A percentile compares a stretch with the other conserved stretches of the same genome.
These are phyloP conservation scores for Tillandsia fasciculata DNA, from an alignment of 176 grass and related monocot species.

Conservation along the genomic window DNA sequence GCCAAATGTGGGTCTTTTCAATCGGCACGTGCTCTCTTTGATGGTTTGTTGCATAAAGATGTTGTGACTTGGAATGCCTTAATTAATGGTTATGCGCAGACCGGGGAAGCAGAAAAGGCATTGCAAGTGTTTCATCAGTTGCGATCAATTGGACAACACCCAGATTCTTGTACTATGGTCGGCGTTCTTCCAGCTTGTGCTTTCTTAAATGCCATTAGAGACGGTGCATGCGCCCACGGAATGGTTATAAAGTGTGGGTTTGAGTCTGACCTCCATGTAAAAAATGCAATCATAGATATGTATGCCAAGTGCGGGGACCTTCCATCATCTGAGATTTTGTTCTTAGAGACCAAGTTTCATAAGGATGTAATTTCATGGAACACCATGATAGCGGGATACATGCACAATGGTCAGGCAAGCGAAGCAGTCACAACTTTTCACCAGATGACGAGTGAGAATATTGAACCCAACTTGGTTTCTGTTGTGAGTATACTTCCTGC, in stretches of 20 bases:
- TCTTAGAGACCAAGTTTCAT: conserved; percentile 18
- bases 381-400: conserved; percentile 37
- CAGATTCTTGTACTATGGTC: conserved; percentile 33
- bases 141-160: not conserved
- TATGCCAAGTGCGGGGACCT: conserved; percentile 38
- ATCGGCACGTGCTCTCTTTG: conserved; percentile 55
- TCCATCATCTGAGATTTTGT: conserved; percentile 26
- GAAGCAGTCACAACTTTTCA: conserved; percentile 27
- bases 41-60: conserved; percentile 55
- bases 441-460: conserved; percentile 27
- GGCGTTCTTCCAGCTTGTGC: conserved; percentile 28
- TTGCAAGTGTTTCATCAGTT: conserved; percentile 30
- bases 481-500: conserved; percentile 36
- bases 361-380: conserved; percentile 38
- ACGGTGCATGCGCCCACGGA: conserved; percentile 27
- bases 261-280: conserved; percentile 38
- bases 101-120: conserved; percentile 27
- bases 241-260: conserved; percentile 33
- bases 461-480: conserved; percentile 35
- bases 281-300: conserved; percentile 43
- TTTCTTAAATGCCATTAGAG: conserved; percentile 24
- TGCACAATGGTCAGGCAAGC: conserved; percentile 30
- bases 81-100: conserved; percentile 62
- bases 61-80: conserved; percentile 76
- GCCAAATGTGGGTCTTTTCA: conserved; percentile 62